These are phyloP conservation scores for Beauveria sp. DNA, from an alignment of 2,329 filamentous ascomycete species.

Conservation along the genomic window DNA sequence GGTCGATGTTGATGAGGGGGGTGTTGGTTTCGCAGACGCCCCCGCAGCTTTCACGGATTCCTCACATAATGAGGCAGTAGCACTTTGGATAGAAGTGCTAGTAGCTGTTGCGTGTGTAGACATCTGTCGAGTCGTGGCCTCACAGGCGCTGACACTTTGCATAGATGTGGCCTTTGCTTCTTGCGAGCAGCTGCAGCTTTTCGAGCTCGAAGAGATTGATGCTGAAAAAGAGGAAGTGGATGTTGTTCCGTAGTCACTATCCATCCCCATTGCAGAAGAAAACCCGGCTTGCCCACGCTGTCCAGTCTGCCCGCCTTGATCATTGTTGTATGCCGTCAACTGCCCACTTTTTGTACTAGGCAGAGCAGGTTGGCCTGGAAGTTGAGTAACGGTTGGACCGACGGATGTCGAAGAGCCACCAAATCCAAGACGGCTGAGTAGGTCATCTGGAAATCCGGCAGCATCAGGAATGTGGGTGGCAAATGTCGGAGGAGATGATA, in stretches of 20 bases:
- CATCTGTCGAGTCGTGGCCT: not conserved
- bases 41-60: not conserved
- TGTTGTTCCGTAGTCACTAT: not conserved
- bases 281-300: not conserved
- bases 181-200: not conserved
- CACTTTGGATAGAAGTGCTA: not conserved
- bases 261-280: not conserved
- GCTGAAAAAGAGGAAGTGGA: not conserved
- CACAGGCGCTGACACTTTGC: not conserved
- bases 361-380: not conserved
- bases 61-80: not conserved
- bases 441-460: not conserved
- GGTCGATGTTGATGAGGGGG: not conserved
- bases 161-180: not conserved
- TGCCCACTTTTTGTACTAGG: not conserved
- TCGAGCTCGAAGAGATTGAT: not conserved
- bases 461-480: slow-evolving; percentile 6
- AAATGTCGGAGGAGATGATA: slow-evolving; percentile 15
- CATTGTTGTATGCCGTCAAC: not conserved
- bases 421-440: not conserved
- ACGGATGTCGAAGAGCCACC: not conserved
- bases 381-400: slow-evolving; percentile 1
- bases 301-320: not conserved
- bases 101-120: not conserved
- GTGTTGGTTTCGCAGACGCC: not conserved